Percentiles rank a stretch among this genome's conserved stretches.
phyloP scores from a whole-genome alignment of 1,284 basidiomycete species.

The Pulveroboletus sp. region DNA sequence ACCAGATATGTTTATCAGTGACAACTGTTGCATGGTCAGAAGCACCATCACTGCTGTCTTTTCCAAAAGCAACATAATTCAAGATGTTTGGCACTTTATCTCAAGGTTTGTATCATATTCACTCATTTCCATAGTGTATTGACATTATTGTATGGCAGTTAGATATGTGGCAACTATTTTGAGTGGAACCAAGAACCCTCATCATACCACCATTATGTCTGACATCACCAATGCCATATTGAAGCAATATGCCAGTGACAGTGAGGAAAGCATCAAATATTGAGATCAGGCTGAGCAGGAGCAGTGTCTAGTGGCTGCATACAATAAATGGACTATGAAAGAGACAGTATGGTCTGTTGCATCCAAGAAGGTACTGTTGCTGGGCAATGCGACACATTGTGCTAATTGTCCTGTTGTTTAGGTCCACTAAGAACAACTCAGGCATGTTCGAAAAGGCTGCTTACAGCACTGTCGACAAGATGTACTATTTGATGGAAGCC shows the following conservation, averaged over 20 bases:
- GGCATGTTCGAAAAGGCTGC: constrained; percentile 4
- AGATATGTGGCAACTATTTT: not conserved
- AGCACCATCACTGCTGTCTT: not conserved
- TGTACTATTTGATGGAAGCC: constrained; percentile 5
- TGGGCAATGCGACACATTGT: not conserved
- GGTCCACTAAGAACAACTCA: constrained; percentile 9
- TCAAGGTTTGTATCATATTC: not conserved
- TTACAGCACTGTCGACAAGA: not conserved
- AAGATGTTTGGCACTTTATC: constrained; percentile 1
- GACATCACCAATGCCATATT: not conserved
- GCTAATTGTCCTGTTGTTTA: not conserved
- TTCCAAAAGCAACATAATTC: not conserved
- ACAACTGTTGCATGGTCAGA: not conserved
- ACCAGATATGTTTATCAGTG: not conserved
- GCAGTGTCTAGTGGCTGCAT: not conserved
- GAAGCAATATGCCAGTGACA: not conserved
- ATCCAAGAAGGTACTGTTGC: not conserved
- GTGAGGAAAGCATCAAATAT: not conserved
- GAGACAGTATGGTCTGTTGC: not conserved
- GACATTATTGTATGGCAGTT: not conserved
- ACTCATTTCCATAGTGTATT: too few species aligned
- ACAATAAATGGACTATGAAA: not conserved
- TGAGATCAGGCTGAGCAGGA: not conserved
- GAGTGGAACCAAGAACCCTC: not conserved
- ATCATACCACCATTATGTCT: not conserved